Base-by-base conservation (phyloP, 2,329 filamentous ascomycete genomes). In the Exserohilum rostratum region DNA sequence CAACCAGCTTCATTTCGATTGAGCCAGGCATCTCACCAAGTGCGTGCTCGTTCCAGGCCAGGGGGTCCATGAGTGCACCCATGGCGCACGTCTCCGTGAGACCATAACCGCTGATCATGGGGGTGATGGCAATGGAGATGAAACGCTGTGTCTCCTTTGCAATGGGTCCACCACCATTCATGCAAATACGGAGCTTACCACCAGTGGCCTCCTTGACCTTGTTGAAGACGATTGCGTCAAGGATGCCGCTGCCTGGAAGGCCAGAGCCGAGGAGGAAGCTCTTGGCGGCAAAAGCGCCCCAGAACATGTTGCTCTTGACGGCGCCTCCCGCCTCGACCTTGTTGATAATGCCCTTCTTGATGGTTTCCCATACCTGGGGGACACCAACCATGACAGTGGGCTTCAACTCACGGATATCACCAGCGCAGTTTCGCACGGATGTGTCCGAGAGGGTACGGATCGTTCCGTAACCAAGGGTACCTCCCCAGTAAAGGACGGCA, bases 361-460 rank as follows among this genome's bases (percentile, higher is more conserved):
- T 89, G 1, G 91, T 93, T 79, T 99, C 95, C 93, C 93, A 99
- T 29, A 99, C 89, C 54, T 96, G 93, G 1, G 95, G 95, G 3
- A 99, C 95, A 74, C 95, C 95, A 34, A 97, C 90, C 73, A 99
- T 85, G 71, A 97, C 85, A 2, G 92, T 96, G 1, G 95, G 95
- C 66, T 85, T 85, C 73, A 98, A 89, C 71, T 97, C 93, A 57
- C 90, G 89, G 78, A 99, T 96, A 68, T 99, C 95, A 65, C 95
- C 93, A 64, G 88, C 86, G 80, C 90, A 97, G 77, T 98, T 95
- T 63, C 88, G 87, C 77, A 96, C 89, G 17, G 90, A 96, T 3
- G 81, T 78, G 72, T 98, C 93, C 6, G 93, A 90, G 50, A 99
- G 82, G 0, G 95, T 98, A 68, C 91, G 88, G 15, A 92, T 89